Evolutionary conservation across 2,329 filamentous ascomycete genomes (phyloP).

Genomic region (Dothistroma pini): DNA sequence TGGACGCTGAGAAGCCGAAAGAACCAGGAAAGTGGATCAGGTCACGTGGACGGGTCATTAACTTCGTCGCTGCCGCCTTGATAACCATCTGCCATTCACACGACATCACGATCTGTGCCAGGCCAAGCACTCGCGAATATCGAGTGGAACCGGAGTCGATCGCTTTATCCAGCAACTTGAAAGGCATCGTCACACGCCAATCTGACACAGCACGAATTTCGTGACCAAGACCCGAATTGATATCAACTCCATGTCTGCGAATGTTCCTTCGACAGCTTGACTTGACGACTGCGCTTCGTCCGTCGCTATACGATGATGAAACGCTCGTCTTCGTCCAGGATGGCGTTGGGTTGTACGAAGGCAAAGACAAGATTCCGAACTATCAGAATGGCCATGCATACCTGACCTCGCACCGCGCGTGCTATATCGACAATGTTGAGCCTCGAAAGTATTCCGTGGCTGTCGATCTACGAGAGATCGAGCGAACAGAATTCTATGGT

Average conservation of each 20-base stretch:
- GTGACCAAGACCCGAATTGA: background rate
- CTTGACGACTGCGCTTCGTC: constrained; percentile 92
- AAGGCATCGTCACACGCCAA: background rate
- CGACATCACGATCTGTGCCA: no score
- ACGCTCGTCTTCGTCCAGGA: constrained; percentile 94
- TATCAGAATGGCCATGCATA: constrained; percentile 97
- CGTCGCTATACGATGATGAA: constrained; percentile 88
- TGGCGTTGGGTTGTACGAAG: constrained; percentile 95
- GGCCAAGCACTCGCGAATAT: no score
- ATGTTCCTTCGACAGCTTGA: constrained; percentile 98
- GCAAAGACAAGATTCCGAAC: constrained; percentile 91
- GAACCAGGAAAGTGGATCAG: background rate
- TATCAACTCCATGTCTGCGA: constrained; percentile 40
- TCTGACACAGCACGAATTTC: background rate
- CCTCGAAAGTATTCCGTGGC: constrained; percentile 80
- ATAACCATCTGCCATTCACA: no score
- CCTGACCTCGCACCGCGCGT: constrained; percentile 89
- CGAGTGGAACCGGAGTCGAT: no score
- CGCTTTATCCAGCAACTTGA: background rate
- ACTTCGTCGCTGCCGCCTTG: no score
- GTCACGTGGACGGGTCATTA: background rate
- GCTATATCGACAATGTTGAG: constrained; percentile 87
- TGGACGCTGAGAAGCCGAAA: background rate
- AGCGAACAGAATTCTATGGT: constrained; percentile 85
- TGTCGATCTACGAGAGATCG: constrained; percentile 85